Evolutionary conservation across 371 early-diverging fungal genomes (phyloP), one percentile per base, ranked within the genome.

Genomic region (Rhizopus sp.): DNA sequence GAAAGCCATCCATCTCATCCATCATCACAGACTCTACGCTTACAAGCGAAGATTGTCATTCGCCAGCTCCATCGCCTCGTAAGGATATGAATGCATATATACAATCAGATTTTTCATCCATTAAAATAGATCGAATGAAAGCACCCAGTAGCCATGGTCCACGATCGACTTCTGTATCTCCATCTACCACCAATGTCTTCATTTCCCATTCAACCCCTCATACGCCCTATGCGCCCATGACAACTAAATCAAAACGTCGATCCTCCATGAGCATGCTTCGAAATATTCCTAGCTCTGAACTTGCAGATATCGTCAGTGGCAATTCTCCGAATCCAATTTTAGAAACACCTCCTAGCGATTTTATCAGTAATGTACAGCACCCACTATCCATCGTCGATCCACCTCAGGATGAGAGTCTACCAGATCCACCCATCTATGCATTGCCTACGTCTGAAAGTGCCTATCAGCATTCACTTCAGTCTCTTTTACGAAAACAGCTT

Each of bases 181-280:
- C 68, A 31, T 45, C 57, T 9, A 50, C 63, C 7, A 39, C 44
- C 12, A 55, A 56, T 33, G 15, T 48, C 3, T 50, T 34, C 16
- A 35, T 49, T 15, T 47, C 60, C 4, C 48, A 33, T 29, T 51
- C 66, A 30, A 53, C 58, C 15, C 66, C 54, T 6, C 60, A 57
- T 41, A 63, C 63, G 33, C 50, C 62, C 12, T 12, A 35, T 41
- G 40, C 30, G 10, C 16, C 30, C 52, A 57, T 17, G 23, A 30
- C 56, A 16, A 55, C 57, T 17, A 66, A 53, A 41, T 15, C 63
- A 2, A 55, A 57, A 17, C 67, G 70, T 34, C 50, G 70, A n/a
- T 70, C 70, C 1, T 70, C 70, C 13, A 63, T 70, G 70, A 63
- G 55, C 8, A 61, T 70, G 61, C 50, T 70, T 23, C 60, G 70